Conservation (phyloP, 768 basidiomycete genomes). For the Leccinellum albellum region DNA sequence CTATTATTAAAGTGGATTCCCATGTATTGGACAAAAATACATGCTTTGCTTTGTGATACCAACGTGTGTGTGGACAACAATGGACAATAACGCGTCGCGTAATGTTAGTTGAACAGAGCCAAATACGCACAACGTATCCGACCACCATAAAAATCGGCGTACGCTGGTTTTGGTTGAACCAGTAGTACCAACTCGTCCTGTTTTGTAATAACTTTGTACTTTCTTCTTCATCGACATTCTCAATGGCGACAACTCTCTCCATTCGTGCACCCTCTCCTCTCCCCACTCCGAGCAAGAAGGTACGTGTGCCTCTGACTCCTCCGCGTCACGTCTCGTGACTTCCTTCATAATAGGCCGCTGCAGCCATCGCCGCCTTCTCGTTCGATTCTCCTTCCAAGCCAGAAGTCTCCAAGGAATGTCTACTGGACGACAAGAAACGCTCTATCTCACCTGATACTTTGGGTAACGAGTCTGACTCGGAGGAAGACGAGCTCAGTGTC, state of each 20-base stretch:
- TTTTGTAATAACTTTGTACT: conserved; percentile 3
- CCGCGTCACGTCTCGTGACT: background rate
- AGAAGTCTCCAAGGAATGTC: background rate
- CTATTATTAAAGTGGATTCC: conserved; percentile 1
- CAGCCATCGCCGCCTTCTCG: conserved; percentile 41
- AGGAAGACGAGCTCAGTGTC: conserved; percentile 33
- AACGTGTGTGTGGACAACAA: conserved; percentile 9
- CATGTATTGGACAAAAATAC: too few relatives aligned
- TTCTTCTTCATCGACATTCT: background rate
- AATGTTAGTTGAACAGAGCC: conserved; percentile 25
- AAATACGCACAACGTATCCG: conserved; percentile 28
- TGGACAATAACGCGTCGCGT: conserved; percentile 38
- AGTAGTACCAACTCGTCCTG: background rate
- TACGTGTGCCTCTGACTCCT: conserved; percentile 11
- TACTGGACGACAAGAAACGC: conserved; percentile 32
- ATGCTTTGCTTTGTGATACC: too few relatives aligned
- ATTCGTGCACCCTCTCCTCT: conserved; percentile 23
- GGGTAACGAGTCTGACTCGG: conserved; percentile 25
- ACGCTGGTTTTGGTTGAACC: background rate
- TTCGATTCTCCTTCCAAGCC: conserved; percentile 40
- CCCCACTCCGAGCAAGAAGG: conserved; percentile 52
- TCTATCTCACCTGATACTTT: conserved; percentile 29
- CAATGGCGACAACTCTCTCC: conserved; percentile 22
- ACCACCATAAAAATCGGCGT: conserved; percentile 18
- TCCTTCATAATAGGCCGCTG: conserved; percentile 30